These are phyloP conservation scores for Lactarius psammicola DNA, from an alignment of 768 basidiomycete genomes.

Conservation along the genomic window DNA sequence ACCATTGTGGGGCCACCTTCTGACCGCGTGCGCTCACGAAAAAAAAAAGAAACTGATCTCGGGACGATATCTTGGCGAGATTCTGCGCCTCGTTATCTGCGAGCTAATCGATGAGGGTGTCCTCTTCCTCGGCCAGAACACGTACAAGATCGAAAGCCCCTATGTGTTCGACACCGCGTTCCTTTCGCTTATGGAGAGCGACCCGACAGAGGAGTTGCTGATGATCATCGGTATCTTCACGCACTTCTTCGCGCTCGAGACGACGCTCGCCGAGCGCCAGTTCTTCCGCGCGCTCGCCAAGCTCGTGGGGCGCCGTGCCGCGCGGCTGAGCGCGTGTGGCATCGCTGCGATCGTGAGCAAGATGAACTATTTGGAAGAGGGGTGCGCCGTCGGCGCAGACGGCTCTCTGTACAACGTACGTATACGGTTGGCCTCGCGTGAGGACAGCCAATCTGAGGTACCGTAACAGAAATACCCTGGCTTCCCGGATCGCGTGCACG, in stretches of 20 bases:
- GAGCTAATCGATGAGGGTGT: constrained; percentile 97
- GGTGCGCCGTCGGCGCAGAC: constrained; percentile 87
- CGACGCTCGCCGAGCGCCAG: constrained; percentile 92
- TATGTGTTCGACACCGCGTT: constrained; percentile 96
- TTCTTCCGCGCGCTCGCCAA: constrained; percentile 95
- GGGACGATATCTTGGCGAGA: constrained; percentile 94
- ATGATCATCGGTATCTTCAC: constrained; percentile 97
- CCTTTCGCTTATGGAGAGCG: constrained; percentile 95
- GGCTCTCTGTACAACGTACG: constrained; percentile 93
- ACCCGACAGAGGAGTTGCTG: constrained; percentile 93
- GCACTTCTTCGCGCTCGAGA: constrained; percentile 96
- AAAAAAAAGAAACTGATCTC: constrained; percentile 85
- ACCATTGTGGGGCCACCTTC: neutral
- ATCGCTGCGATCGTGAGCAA: constrained; percentile 96
- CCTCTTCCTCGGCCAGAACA: constrained; percentile 96
- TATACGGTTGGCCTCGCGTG: constrained; percentile 21
- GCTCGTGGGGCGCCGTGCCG: constrained; percentile 85
- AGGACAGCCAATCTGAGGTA: neutral
- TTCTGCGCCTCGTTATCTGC: constrained; percentile 89
- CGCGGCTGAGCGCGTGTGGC: constrained; percentile 89
- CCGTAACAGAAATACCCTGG: constrained; percentile 87
- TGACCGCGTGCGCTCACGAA: constrained; percentile 11
- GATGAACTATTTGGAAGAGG: constrained; percentile 90
- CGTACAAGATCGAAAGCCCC: constrained; percentile 94
- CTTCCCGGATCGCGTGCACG: constrained; percentile 89